phyloP scores from a whole-genome alignment of 257 asterid genomes.

The Salvia splendens region DNA sequence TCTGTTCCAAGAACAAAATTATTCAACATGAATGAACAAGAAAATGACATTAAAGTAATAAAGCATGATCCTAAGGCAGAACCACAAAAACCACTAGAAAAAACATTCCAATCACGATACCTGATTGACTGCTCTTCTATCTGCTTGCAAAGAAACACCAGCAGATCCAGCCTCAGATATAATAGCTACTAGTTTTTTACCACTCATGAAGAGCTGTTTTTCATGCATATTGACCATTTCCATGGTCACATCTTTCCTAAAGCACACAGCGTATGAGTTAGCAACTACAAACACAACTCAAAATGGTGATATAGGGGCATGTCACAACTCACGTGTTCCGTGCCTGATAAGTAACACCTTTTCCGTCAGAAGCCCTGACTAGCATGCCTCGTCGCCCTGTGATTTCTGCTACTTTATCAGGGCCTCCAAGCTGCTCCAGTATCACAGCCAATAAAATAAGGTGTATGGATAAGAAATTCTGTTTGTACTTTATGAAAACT shows the following conservation, averaged over 20 bases:
- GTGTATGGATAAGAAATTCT: slow-evolving; percentile 1
- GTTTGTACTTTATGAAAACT: slow-evolving; percentile 8
- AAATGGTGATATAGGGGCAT: slow-evolving; percentile 26
- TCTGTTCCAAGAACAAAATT: slow-evolving; percentile 54
- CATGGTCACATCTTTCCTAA: slow-evolving; percentile 90
- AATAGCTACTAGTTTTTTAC: slow-evolving; percentile 85
- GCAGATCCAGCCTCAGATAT: slow-evolving; percentile 99
- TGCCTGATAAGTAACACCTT: slow-evolving; percentile 94
- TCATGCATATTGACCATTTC: slow-evolving; percentile 99
- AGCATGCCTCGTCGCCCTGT: slow-evolving; percentile 98
- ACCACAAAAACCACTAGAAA: slow-evolving; percentile 12
- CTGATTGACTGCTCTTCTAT: slow-evolving; percentile 93
- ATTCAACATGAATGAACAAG: slow-evolving; percentile 30
- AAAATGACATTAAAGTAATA: slow-evolving; percentile 24
- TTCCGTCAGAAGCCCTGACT: slow-evolving; percentile 85
- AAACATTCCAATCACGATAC: slow-evolving; percentile 38
- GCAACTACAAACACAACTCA: slow-evolving; percentile 29
- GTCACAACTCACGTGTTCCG: slow-evolving; percentile 84
- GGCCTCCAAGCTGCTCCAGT: slow-evolving; percentile 86
- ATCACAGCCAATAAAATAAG: slow-evolving; percentile 32
- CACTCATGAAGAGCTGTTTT: slow-evolving; percentile 93
- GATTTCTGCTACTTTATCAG: slow-evolving; percentile 94
- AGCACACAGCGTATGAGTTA: slow-evolving; percentile 33
- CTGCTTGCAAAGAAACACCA: slow-evolving; percentile 99
- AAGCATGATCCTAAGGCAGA: slow-evolving; percentile 26